Percentiles rank a stretch among this genome's conserved stretches.
Conservation (phyloP, 768 basidiomycete species). For the Rhodotorula paludigena region DNA sequence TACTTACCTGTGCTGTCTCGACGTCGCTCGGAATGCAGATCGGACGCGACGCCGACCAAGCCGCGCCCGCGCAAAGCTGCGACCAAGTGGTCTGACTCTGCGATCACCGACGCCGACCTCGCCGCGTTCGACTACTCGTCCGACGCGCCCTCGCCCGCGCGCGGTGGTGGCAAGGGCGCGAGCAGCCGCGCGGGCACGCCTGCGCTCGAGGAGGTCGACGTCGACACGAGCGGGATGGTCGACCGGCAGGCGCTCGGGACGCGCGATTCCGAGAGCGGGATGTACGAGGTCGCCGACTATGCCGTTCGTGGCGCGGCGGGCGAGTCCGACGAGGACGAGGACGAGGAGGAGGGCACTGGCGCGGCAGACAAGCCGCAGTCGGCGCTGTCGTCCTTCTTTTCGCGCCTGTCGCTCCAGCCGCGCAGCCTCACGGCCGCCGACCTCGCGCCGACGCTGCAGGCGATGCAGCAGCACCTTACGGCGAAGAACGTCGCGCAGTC, state of each 20-base stretch:
- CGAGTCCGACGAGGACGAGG: slow-evolving; percentile 52
- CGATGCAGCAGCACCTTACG: slow-evolving; percentile 98
- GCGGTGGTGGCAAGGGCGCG: slow-evolving; percentile 31
- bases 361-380: neutral
- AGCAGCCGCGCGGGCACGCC: neutral
- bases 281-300: slow-evolving; percentile 78
- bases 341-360: slow-evolving; percentile 5
- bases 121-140: slow-evolving; percentile 81
- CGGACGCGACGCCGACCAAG: slow-evolving; percentile 35
- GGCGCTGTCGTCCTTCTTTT: slow-evolving; percentile 32
- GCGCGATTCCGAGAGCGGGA: slow-evolving; percentile 58
- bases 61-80: slow-evolving; percentile 63
- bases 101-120: slow-evolving; percentile 80
- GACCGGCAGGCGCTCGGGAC: slow-evolving; percentile 62
- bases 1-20: too few relatives aligned
- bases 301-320: slow-evolving; percentile 54
- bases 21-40: too few relatives aligned
- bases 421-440: slow-evolving; percentile 68
- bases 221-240: slow-evolving; percentile 25
- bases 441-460: slow-evolving; percentile 76
- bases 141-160: slow-evolving; percentile 50
- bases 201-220: neutral
- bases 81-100: slow-evolving; percentile 87
- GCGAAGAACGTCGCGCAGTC: slow-evolving; percentile 97
- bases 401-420: slow-evolving; percentile 28